phyloP scores from a whole-genome alignment of 2,329 filamentous ascomycete species.

The Verticillium isaacii region DNA sequence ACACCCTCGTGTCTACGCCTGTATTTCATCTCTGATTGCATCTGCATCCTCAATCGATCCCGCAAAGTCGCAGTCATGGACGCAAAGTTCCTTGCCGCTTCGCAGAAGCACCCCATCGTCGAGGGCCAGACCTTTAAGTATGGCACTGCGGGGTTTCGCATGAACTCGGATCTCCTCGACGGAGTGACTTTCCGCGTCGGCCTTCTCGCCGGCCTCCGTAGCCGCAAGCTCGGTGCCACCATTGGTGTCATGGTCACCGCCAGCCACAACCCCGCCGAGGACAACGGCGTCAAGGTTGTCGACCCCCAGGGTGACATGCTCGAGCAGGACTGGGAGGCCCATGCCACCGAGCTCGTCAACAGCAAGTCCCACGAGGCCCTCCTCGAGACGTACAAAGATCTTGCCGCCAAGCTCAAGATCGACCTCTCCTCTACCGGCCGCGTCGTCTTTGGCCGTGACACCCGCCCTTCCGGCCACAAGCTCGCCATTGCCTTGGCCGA shows the following conservation, averaged over 20 bases:
- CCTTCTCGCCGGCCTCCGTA: slow-evolving; percentile 81
- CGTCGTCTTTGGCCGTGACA: slow-evolving; percentile 89
- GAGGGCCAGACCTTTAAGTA: slow-evolving; percentile 55
- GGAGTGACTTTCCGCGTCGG: slow-evolving; percentile 92
- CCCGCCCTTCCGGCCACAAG: slow-evolving; percentile 82
- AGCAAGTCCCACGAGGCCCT: slow-evolving; percentile 70
- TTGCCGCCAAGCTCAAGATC: slow-evolving; percentile 72
- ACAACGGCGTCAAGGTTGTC: slow-evolving; percentile 93
- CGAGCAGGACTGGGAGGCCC: slow-evolving; percentile 88
- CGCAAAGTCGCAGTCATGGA: slow-evolving; percentile 36
- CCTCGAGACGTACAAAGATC: slow-evolving; percentile 67
- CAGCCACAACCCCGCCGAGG: slow-evolving; percentile 83
- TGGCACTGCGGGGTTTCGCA: slow-evolving; percentile 64
- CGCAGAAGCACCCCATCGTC: slow-evolving; percentile 57
- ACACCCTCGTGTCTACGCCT: neutral
- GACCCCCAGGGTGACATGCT: slow-evolving; percentile 98
- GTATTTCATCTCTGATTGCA: neutral
- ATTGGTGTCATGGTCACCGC: slow-evolving; percentile 97
- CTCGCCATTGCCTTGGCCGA: slow-evolving; percentile 76
- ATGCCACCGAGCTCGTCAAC: slow-evolving; percentile 88
- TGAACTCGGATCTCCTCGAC: slow-evolving; percentile 75
- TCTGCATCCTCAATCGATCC: neutral
- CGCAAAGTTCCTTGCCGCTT: slow-evolving; percentile 52
- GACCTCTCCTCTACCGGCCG: slow-evolving; percentile 66
- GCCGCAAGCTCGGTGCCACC: slow-evolving; percentile 82